Base-by-base conservation (phyloP, 2,329 filamentous ascomycete species). In the Tothia fuscella region DNA sequence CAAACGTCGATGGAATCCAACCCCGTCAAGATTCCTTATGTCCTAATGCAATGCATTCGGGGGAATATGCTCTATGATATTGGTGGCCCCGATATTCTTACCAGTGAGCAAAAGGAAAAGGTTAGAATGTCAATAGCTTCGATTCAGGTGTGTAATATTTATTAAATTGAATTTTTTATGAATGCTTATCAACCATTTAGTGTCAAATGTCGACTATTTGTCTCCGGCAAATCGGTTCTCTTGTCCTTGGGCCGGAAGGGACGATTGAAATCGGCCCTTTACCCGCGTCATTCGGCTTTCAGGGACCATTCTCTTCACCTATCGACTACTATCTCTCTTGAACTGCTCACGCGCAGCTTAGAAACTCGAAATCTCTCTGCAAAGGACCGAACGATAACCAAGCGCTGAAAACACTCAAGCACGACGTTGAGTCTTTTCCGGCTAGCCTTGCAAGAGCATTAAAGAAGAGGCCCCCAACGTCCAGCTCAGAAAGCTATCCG, bases 21-120 rank as follows among this genome's bases (percentile, higher is more conserved):
- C 34, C 34, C 5, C n/a, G 22, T 38, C 22, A 24, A 13, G 34
- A 38, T 38, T 5, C 34, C 22, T 4, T 38, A 38, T 13, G 34
- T 38, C 21, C 34, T 38, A 4, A 38, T 38, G 22, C 22, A 38
- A 24, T 38, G 22, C 22, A 38, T 38, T 38, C 22, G 22, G 25
- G 34, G 34, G 25, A 38, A 38, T 38, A 38, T 38, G n/a, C 34
- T 38, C 5, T 38, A 38, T 24, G 22, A 38, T 38, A 38, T 38
- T 5, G 22, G 34, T 5, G n/a, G 6, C 25, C 34, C 17, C n/a
- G n/a, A 38, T 13, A 13, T 4, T 24, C 22, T 38, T 13, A 5
- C 22, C n/a, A 3, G 5, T 20, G n/a, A 5, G 22, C 22, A 38
- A 38, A 38, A 38, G 34, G 22, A 38, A 13, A 38, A 38, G 34